Base-by-base conservation (phyloP, 2,329 filamentous ascomycete species). In the Blastomyces silverae region DNA sequence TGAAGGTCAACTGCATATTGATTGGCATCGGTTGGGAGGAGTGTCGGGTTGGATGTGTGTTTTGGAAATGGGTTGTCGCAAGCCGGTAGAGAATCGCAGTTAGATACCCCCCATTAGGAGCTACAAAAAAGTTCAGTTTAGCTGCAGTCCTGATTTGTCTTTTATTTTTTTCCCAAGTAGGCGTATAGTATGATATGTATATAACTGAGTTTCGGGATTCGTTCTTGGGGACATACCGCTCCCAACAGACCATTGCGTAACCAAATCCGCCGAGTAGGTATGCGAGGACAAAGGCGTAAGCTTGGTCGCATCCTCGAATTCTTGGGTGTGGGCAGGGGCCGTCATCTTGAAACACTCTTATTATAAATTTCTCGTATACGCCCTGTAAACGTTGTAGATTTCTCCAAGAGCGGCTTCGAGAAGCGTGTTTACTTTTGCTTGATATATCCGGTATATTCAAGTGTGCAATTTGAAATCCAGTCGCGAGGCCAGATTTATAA, bases 51-150 rank as follows among this genome's bases (percentile, higher is more conserved):
- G 44, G 59, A 50, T 61, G 59, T 4, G 59, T 50, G 13, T 61
- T 48, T 37, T 61, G 37, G 44, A 61, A 61, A 52, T 61, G 59
- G 28, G 59, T 61, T 39, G 44, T 61, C 17, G 59, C 42, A n/a
- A 37, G 25, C 28, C 59, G 59, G 59, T 61, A 50, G 11, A 61
- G 20, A 20, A 61, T 61, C 25, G 59, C 59, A 37, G 59, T 44
- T 61, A 61, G 15, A 37, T 61, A 61, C 15, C 59, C 59, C 8
- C 59, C 59, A 52, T 61, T 61, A n/a, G 59, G 42, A 48, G 59
- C 59, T 61, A 8, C 39, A 15, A 25, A 60, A 60, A 60, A 48
- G 46, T 39, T 57, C 17, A 31, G 42, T 31, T 60, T 60, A 60
- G 57, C 57, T 31, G 55, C 31, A 46, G 25, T 10, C 28, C n/a